Percentiles rank a stretch among this genome's conserved stretches.
Conservation (phyloP, 768 basidiomycete genomes). For the Mycena kentingensis region DNA sequence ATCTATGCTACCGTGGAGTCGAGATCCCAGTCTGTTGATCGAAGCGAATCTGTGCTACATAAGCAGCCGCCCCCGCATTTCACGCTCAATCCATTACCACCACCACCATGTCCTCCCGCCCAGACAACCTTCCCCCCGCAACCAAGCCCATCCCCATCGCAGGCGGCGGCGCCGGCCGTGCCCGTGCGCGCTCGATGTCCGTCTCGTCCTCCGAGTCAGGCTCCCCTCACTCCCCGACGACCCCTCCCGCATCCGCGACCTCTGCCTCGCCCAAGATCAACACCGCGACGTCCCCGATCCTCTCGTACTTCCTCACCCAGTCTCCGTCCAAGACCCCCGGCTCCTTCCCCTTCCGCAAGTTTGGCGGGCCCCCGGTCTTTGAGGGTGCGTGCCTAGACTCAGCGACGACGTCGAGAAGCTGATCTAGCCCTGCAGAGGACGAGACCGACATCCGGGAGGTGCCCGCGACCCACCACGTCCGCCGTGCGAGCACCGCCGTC, state of each 20-base stretch:
- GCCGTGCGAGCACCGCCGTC: conserved; percentile 62
- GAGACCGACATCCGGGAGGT: conserved; percentile 44
- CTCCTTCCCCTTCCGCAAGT: conserved; percentile 67
- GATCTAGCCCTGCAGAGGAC: conserved; percentile 30
- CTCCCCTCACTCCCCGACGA: conserved; percentile 57
- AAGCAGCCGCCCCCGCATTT: no score
- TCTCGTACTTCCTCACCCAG: conserved; percentile 68
- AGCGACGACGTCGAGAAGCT: neutral
- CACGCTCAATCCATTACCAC: no score
- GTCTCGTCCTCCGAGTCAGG: conserved; percentile 56
- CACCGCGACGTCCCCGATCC: conserved; percentile 65
- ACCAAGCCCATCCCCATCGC: conserved; percentile 68
- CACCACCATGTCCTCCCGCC: no score
- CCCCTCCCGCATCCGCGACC: conserved; percentile 40
- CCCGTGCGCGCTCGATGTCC: conserved; percentile 61
- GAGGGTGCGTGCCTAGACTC: conserved; percentile 51
- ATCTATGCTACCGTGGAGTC: no score
- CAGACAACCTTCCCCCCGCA: no score
- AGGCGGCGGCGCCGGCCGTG: conserved; percentile 42
- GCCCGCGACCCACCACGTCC: conserved; percentile 49
- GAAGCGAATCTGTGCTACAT: no score
- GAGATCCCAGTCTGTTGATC: no score
- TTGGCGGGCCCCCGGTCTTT: conserved; percentile 52
- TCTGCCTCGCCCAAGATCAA: conserved; percentile 49
- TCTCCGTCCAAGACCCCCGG: conserved; percentile 56